phyloP scores from a whole-genome alignment of 495 filamentous ascomycete genomes.

The Oleoguttula mirabilis region DNA sequence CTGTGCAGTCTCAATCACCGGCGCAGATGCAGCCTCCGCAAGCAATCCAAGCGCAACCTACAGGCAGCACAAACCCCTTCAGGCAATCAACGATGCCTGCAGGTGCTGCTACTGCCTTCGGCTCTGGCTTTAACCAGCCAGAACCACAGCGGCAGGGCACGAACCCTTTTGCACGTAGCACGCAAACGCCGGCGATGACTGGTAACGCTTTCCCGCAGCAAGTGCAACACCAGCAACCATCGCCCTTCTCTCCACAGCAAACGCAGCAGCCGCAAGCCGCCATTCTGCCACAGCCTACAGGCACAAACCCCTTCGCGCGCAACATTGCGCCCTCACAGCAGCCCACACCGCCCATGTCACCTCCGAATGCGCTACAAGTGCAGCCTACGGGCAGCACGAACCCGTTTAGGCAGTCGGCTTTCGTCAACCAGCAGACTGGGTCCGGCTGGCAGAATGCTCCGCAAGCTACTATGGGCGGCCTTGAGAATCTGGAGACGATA shows the following conservation, averaged over 20 bases:
- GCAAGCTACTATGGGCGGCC: constrained; percentile 73
- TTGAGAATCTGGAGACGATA: constrained; percentile 67
- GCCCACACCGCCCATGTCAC: constrained; percentile 28
- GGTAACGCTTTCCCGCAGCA: not conserved
- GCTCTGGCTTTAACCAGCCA: constrained; percentile 1
- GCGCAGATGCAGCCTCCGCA: constrained; percentile 16
- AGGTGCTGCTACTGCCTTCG: not conserved
- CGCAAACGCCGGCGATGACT: constrained; percentile 27
- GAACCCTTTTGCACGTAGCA: constrained; percentile 83
- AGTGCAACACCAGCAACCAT: constrained; percentile 41
- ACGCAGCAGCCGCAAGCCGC: constrained; percentile 32
- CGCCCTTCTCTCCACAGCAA: constrained; percentile 29
- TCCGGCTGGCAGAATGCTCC: constrained; percentile 71
- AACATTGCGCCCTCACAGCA: constrained; percentile 16
- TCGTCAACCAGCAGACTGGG: constrained; percentile 77
- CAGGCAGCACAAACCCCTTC: constrained; percentile 28
- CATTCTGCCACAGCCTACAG: constrained; percentile 50
- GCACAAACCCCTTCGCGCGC: constrained; percentile 61
- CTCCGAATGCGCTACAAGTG: constrained; percentile 36
- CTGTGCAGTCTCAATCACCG: constrained; percentile 4
- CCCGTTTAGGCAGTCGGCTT: constrained; percentile 79
- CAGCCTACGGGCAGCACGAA: constrained; percentile 84
- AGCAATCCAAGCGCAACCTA: constrained; percentile 22
- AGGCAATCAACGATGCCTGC: constrained; percentile 25
- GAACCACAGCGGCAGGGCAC: constrained; percentile 44